A percentile compares a stretch with the other conserved stretches of the same genome.
These are phyloP conservation scores for Massariosphaeria phaeospora DNA, from an alignment of 495 filamentous ascomycete species.

Conservation along the genomic window DNA sequence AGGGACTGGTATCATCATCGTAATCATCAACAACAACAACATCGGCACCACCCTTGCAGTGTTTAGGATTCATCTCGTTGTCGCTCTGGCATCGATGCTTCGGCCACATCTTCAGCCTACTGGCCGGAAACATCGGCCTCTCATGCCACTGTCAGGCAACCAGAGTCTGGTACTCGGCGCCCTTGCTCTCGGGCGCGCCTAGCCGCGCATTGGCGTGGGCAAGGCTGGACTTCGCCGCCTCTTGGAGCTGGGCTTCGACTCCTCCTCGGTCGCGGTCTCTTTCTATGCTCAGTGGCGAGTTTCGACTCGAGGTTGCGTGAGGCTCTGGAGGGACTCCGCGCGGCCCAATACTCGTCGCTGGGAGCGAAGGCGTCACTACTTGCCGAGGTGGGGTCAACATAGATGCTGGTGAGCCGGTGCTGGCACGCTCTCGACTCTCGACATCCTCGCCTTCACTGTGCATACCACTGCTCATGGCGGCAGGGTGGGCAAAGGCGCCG, in stretches of 20 bases:
- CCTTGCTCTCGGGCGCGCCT: background rate
- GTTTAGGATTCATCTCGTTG: background rate
- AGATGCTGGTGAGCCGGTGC: conserved; percentile 15
- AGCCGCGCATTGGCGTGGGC: conserved; percentile 11
- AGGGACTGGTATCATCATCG: too few species aligned
- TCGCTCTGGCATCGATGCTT: background rate
- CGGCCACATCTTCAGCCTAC: background rate
- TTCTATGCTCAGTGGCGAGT: conserved; percentile 3
- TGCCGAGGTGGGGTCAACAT: background rate
- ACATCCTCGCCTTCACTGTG: conserved; percentile 20
- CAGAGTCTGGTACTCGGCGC: conserved; percentile 15
- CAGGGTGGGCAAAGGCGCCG: conserved; percentile 3
- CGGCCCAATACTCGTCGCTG: background rate
- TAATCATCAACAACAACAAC: too few species aligned
- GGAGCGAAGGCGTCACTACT: background rate
- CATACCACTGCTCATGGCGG: conserved; percentile 2
- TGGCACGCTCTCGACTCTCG: conserved; percentile 3
- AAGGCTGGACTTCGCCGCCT: conserved; percentile 19
- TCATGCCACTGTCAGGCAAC: conserved; percentile 18
- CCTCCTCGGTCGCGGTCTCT: conserved; percentile 9
- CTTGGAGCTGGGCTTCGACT: conserved; percentile 20
- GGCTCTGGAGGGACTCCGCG: background rate
- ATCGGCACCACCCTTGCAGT: too few species aligned
- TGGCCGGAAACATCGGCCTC: background rate
- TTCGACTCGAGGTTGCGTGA: background rate